Percentiles rank a stretch among this genome's conserved stretches.
Evolutionary conservation across 139 green algal species (phyloP).

Genomic region (Volvox reticuliferus): DNA sequence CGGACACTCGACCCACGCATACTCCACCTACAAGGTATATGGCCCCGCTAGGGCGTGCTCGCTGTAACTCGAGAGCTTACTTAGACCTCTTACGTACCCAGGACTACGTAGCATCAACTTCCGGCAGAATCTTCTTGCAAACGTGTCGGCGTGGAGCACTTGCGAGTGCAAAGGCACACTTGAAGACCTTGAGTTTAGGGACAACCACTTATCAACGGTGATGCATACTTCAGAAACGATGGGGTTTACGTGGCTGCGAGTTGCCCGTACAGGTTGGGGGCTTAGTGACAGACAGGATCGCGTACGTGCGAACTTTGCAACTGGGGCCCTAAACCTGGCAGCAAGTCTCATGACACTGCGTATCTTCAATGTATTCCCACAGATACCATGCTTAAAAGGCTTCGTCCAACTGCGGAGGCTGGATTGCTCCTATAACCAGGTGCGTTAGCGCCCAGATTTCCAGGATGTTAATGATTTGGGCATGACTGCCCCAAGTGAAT

Average conservation of each 20-base stretch:
- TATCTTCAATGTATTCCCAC: constrained; percentile 27
- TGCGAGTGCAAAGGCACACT: constrained; percentile 58
- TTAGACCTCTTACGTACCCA: constrained; percentile 39
- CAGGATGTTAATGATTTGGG: too few relatives aligned
- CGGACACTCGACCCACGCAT: constrained; percentile 77
- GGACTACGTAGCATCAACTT: constrained; percentile 83
- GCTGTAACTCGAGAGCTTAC: neutral
- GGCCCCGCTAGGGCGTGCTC: neutral
- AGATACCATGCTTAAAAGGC: constrained; percentile 74
- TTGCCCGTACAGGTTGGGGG: neutral
- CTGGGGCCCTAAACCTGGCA: too few relatives aligned
- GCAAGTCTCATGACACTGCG: too few relatives aligned
- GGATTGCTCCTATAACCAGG: constrained; percentile 93
- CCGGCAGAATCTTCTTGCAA: constrained; percentile 87
- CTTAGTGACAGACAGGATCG: too few relatives aligned
- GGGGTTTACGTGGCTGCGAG: neutral
- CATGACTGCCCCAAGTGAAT: too few relatives aligned
- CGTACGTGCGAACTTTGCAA: too few relatives aligned
- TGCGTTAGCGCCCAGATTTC: constrained; percentile 11
- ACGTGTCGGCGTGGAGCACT: constrained; percentile 45
- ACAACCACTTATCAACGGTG: constrained; percentile 81
- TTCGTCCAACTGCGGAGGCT: constrained; percentile 75
- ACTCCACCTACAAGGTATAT: constrained; percentile 73
- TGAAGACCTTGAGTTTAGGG: constrained; percentile 83
- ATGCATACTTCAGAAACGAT: neutral